Base-by-base conservation (phyloP, 2,329 filamentous ascomycete species). In the Penicillium rolfsii region DNA sequence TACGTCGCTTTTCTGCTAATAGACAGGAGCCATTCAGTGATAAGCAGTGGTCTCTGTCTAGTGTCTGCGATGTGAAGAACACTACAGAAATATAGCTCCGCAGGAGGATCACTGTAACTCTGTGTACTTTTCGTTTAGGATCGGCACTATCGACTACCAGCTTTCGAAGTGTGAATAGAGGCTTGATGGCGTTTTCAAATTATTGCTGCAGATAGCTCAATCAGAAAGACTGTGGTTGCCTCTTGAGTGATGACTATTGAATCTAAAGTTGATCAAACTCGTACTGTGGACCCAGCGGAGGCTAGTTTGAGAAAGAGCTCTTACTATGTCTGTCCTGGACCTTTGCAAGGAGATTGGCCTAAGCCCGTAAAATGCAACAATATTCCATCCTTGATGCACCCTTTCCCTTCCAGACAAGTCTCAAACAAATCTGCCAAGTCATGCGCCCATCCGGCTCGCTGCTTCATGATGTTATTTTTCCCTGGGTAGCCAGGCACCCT, bases 371-470 rank as follows among this genome's bases (percentile, higher is more conserved):
- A 12, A 30, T n/a, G 14, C 24, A 8, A 48, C 5, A 8, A 28
- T 43, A 22, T 48, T 36, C 8, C 30, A 52, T 52, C 12, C 35
- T 52, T 22, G 12, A 4, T 14, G n/a, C 30, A 22, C 28, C 4
- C 30, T 3, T 33, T 33, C 30, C 48, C 30, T 49, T 49, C 30
- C 6, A 8, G 35, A 19, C 19, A 24, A 28, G 35, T 45, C 52
- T 43, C 11, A 40, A 16, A 36, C 35, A 35, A 11, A n/a, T 40
- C 38, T 30, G 19, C 33, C 50, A 40, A 38, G 24, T 22, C n/a
- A 57, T 60, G 58, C 48, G 28, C 40, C 33, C 28, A 46, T 33
- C 58, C 58, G 55, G 26, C 40, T 54, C 12, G 43, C 36, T 24
- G 38, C 49, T 26, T 26, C 38, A 46, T 11, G 5, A 50, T 49